These are phyloP conservation scores for Cocos nucifera DNA, from an alignment of 176 grass and related monocot genomes.

Conservation along the genomic window DNA sequence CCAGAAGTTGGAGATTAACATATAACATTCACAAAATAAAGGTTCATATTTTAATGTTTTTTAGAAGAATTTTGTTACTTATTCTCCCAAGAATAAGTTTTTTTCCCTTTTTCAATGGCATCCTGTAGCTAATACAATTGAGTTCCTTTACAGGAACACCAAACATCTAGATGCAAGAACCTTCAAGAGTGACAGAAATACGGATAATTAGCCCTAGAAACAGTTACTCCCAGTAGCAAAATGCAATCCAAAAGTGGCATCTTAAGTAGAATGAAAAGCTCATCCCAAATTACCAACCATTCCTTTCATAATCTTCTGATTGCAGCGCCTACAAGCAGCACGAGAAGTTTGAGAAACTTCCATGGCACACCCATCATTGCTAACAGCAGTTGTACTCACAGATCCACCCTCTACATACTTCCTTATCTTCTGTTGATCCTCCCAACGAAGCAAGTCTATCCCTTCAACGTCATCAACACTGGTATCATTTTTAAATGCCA, in stretches of 20 bases:
- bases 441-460: slow-evolving; percentile 82
- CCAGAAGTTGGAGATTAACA: too few relatives aligned
- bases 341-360: slow-evolving; percentile 79
- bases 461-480: slow-evolving; percentile 89
- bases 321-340: slow-evolving; percentile 65
- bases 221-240: neutral
- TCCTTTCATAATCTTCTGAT: slow-evolving; percentile 83
- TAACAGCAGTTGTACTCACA: slow-evolving; percentile 23
- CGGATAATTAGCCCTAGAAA: too few relatives aligned
- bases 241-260: neutral
- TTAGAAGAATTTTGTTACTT: too few relatives aligned
- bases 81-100: too few relatives aligned
- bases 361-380: slow-evolving; percentile 52
- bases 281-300: slow-evolving; percentile 44
- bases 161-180: too few relatives aligned
- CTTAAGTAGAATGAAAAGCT: slow-evolving; percentile 4
- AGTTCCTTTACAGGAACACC: too few relatives aligned
- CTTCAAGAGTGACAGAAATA: slow-evolving; percentile 1
- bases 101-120: too few relatives aligned
- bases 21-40: too few relatives aligned
- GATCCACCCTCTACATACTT: slow-evolving; percentile 50
- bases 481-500: neutral
- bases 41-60: too few relatives aligned
- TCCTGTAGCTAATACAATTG: too few relatives aligned
- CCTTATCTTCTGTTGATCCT: slow-evolving; percentile 83